Evolutionary conservation across 2,329 filamentous ascomycete species (phyloP).

Genomic region (Pyrenochaeta sp.): DNA sequence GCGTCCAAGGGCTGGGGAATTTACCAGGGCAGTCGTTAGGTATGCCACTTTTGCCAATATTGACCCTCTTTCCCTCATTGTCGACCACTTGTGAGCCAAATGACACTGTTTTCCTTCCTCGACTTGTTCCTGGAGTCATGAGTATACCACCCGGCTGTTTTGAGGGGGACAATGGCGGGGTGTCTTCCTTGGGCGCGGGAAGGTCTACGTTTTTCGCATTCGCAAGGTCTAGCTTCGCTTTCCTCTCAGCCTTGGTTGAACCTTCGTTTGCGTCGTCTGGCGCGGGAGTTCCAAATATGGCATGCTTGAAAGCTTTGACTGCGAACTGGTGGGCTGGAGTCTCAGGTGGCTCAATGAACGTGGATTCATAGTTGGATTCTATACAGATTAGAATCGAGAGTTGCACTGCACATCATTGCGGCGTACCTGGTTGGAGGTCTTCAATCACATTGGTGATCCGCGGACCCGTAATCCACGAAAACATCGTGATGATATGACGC

Average conservation of each 20-base stretch:
- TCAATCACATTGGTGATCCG: conserved; percentile 49
- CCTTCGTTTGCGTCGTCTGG: conserved; percentile 53
- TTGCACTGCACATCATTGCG: neutral
- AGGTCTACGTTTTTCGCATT: conserved; percentile 31
- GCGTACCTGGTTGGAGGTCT: conserved; percentile 44
- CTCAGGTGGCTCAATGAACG: conserved; percentile 64
- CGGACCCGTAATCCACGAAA: conserved; percentile 51
- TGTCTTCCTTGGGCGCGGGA: conserved; percentile 29
- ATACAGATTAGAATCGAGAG: conserved; percentile 16
- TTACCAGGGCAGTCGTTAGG: conserved; percentile 59
- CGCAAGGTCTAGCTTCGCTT: conserved; percentile 34
- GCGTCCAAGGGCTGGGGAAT: conserved; percentile 62
- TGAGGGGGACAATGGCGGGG: conserved; percentile 56
- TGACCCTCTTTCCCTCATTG: conserved; percentile 61
- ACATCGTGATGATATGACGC: conserved; percentile 31
- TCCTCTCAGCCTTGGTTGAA: conserved; percentile 34
- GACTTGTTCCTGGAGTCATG: conserved; percentile 68
- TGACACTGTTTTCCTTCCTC: conserved; percentile 67
- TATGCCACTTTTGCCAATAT: conserved; percentile 56
- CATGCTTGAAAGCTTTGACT: conserved; percentile 71
- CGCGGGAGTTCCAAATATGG: conserved; percentile 70
- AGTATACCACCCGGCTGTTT: conserved; percentile 68
- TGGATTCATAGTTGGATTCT: conserved; percentile 50
- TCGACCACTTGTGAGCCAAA: conserved; percentile 66
- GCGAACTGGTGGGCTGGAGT: conserved; percentile 74